phyloP scores from a whole-genome alignment of 1,284 basidiomycete genomes.

The Marasmius oreades region DNA sequence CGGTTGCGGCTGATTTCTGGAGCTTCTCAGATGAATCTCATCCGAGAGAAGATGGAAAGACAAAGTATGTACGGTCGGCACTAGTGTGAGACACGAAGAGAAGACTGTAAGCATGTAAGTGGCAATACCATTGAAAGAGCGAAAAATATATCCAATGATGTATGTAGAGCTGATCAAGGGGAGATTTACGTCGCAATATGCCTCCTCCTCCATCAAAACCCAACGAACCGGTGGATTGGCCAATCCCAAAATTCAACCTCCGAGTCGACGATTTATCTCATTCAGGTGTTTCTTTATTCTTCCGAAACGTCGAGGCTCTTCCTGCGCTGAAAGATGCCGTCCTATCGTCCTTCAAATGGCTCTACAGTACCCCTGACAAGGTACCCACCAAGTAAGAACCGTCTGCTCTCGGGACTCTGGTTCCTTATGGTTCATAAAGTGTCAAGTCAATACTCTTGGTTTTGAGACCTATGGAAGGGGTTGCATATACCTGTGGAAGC shows the following conservation, averaged over 20 bases:
- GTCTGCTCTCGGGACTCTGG: slow-evolving; percentile 6
- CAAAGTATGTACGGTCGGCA: no score
- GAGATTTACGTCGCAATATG: no score
- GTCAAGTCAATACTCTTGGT: slow-evolving; percentile 53
- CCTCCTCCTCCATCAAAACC: slow-evolving; percentile 4
- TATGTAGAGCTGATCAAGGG: no score
- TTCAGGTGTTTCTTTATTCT: slow-evolving; percentile 53
- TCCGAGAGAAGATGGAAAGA: no score
- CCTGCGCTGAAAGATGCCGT: slow-evolving; percentile 49
- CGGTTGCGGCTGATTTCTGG: no score
- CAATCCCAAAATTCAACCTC: slow-evolving; percentile 52
- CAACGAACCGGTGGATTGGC: slow-evolving; percentile 32
- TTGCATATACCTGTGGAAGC: slow-evolving; percentile 57
- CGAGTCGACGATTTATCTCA: slow-evolving; percentile 58
- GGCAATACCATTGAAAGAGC: no score
- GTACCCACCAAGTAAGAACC: slow-evolving; percentile 49
- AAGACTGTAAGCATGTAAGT: no score
- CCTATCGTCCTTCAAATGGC: slow-evolving; percentile 48
- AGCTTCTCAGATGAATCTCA: no score
- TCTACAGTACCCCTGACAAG: slow-evolving; percentile 52
- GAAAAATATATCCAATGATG: no score
- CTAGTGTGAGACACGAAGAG: no score
- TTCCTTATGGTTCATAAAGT: slow-evolving; percentile 27
- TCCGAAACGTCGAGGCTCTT: slow-evolving; percentile 46
- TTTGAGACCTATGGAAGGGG: slow-evolving; percentile 60